A percentile compares a stretch with the other conserved stretches of the same genome.
Evolutionary conservation across 2,329 filamentous ascomycete species (phyloP).

Genomic region (Ophiostoma sp.): DNA sequence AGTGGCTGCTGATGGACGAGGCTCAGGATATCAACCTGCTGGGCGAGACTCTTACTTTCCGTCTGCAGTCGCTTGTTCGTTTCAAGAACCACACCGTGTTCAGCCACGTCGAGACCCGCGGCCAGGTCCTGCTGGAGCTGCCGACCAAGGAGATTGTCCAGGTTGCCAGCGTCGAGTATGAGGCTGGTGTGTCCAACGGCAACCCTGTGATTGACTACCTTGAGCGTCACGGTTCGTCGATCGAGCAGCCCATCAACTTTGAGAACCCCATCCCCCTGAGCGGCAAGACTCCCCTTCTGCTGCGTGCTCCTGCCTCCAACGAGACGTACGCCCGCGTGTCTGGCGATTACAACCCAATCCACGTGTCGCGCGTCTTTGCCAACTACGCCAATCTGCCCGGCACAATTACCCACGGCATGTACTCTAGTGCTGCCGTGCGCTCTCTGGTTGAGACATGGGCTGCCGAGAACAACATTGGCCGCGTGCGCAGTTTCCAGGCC

Average conservation of each 20-base stretch:
- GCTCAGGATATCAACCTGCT: conserved; percentile 72
- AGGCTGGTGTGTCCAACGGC: conserved; percentile 82
- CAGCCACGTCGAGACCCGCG: conserved; percentile 84
- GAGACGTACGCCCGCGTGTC: conserved; percentile 97
- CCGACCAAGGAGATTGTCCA: conserved; percentile 97
- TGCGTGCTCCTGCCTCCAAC: conserved; percentile 91
- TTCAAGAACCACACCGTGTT: conserved; percentile 95
- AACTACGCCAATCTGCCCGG: conserved; percentile 92
- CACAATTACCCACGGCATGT: conserved; percentile 99
- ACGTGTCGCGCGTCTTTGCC: conserved; percentile 94
- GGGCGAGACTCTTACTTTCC: conserved; percentile 92
- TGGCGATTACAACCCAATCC: conserved; percentile 97
- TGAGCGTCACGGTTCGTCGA: conserved; percentile 79
- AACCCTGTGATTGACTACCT: conserved; percentile 98
- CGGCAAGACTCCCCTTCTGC: conserved; percentile 79
- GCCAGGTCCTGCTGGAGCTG: conserved; percentile 87
- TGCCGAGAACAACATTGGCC: conserved; percentile 95
- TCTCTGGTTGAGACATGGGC: conserved; percentile 98
- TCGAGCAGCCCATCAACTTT: conserved; percentile 94
- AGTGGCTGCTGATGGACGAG: conserved; percentile 88
- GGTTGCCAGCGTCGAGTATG: conserved; percentile 94
- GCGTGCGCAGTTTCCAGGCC: conserved; percentile 94
- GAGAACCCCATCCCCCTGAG: conserved; percentile 95
- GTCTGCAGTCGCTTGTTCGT: conserved; percentile 80
- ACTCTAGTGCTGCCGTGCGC: conserved; percentile 92